Base-by-base conservation (phyloP, 192 early-diverging fungal genomes). In the Physocladia obscura region DNA sequence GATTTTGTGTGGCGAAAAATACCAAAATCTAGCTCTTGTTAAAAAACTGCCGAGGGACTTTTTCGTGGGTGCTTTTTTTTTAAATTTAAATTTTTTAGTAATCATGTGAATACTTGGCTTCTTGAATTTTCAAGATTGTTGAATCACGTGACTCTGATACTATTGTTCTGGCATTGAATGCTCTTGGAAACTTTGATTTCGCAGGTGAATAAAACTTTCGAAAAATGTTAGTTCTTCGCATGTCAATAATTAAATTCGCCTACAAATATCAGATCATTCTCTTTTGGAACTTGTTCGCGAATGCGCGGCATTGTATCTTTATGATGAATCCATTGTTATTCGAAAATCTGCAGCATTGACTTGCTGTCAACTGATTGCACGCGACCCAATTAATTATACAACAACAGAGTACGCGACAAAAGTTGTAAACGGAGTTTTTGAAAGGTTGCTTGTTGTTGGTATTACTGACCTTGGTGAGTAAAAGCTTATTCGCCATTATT, bases 101-200 rank as follows among this genome's bases (percentile, higher is more conserved):
- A 8, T 55, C 8, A 11, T 54, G 56, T 35, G 22, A n/a, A 29
- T 26, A 19, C 24, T 47, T n/a, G n/a, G n/a, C n/a, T n/a, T n/a
- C n/a, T n/a, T n/a, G n/a, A n/a, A n/a, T n/a, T 39, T 24, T 44
- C 21, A 49, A 75, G 75, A 71, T 61, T 57, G 52, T 70, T 1
- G 89, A 91, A 52, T 65, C 72, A 26, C 84, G 85, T 59, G 87
- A 91, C 67, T 74, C 78, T 0, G 90, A 91, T 8, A 77, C 62
- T 0, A 81, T 92, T 2, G 78, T 90, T 6, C 67, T 94, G 38
- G 92, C 92, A 0, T 71, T 94, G 35, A 82, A 76, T 15, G 91
- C 89, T 2, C 73, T 94, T 1, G 87, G 90, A 27, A 79, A 69
- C 1, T 93, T 94, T 76, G 87, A 93, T 71, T 94, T 94, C 78